Evolutionary conservation across 2,329 filamentous ascomycete species (phyloP), one percentile per base, ranked within the genome.

Genomic region (Pseudogymnoascus sp.): DNA sequence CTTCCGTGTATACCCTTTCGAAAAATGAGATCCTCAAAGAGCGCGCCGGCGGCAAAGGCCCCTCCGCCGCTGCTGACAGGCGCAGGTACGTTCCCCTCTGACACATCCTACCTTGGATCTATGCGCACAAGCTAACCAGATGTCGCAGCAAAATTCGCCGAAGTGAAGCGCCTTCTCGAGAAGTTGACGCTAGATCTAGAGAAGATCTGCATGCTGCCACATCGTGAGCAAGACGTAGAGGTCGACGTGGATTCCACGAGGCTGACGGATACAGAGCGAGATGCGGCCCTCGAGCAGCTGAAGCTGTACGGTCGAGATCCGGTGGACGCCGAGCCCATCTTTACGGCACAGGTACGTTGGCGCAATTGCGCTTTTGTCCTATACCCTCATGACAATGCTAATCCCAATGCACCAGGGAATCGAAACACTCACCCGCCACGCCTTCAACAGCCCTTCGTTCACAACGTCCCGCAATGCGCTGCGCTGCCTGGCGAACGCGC

Each of bases 401-500:
- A 70, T 56, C 25, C 65, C 14, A 18, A 18, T 23, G 16, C 25
- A 50, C 21, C 21, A 96, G 89, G 91, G 91, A 12, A 88, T 97
- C 60, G 79, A 83, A 64, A 88, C 85, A 53, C 79, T 97, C 47
- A 81, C 85, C 31, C 82, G 79, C 61, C 87, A 93, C 78, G 89
- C 88, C 3, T 90, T 96, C 69, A 82, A 90, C 60, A 84, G 82
- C 65, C 77, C 81, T 25, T 85, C 83, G 2, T 77, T 77, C 31
- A 81, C 81, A 7, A 85, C 87, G 1, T 88, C 89, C 2, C 85
- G 87, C 63, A 90, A 92, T 71, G 92, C 86, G 1, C 78, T 96
- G 40, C 84, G 91, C 69, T 92, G 91, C 69, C 76, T 97, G 59
- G 92, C 91, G 69, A 97, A 97, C 75, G 86, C 91, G 7, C 77